A percentile compares a stretch with the other conserved stretches of the same genome.
Evolutionary conservation across 805 yeast genomes (phyloP).

Genomic region (Maudiozyma turicensis): DNA sequence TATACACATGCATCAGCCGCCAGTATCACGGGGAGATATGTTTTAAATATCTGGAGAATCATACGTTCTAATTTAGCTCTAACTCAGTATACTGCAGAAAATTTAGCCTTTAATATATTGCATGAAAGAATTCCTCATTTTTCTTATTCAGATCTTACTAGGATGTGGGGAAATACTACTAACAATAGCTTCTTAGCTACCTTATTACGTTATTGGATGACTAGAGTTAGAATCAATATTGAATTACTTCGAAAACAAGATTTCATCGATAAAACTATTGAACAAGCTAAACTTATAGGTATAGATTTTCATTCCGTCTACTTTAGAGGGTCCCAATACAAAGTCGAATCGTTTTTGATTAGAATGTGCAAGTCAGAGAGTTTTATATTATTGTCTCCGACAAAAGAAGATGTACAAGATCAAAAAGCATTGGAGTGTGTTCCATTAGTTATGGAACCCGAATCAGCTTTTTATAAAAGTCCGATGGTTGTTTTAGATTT

Average conservation of each 20-base stretch:
- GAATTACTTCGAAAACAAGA: constrained; percentile 52
- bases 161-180: constrained; percentile 31
- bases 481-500: constrained; percentile 89
- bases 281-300: constrained; percentile 78
- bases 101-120: constrained; percentile 56
- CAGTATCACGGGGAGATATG: constrained; percentile 67
- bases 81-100: constrained; percentile 65
- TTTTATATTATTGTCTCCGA: constrained; percentile 65
- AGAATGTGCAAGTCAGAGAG: constrained; percentile 73
- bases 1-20: constrained; percentile 66
- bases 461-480: constrained; percentile 71
- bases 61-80: constrained; percentile 54
- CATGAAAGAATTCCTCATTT: constrained; percentile 62
- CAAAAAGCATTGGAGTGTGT: constrained; percentile 82
- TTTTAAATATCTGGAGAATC: constrained; percentile 77
- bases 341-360: constrained; percentile 76
- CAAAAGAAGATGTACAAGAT: constrained; percentile 66
- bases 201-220: constrained; percentile 39
- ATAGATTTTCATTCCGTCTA: constrained; percentile 82
- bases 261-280: constrained; percentile 59
- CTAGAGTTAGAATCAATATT: constrained; percentile 33
- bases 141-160: constrained; percentile 38
- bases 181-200: constrained; percentile 28
- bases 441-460: constrained; percentile 90
- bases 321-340: constrained; percentile 87